Evolutionary conservation across 768 basidiomycete species (phyloP).

Genomic region (Rhizopogon salebrosus): DNA sequence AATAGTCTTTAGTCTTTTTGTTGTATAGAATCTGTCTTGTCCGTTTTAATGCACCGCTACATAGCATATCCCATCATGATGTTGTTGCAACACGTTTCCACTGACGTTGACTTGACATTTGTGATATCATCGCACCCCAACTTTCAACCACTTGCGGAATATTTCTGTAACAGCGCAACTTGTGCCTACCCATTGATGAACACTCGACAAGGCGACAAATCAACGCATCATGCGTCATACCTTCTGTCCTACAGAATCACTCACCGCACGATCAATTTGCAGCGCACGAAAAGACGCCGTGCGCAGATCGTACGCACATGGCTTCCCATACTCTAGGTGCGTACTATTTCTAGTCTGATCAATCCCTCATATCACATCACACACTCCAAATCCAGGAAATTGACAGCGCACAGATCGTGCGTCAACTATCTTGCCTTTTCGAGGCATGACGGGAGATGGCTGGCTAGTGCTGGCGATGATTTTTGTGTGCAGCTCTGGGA

Average conservation of each 20-base stretch:
- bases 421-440: conserved; percentile 63
- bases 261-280: conserved; percentile 8
- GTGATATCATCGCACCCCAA: too few relatives aligned
- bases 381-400: conserved; percentile 20
- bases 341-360: too few relatives aligned
- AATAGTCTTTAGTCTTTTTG: not conserved
- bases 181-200: too few relatives aligned
- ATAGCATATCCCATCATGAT: too few relatives aligned
- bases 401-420: conserved; percentile 52
- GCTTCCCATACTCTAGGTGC: conserved; percentile 34
- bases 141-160: too few relatives aligned
- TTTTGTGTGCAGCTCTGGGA: conserved; percentile 57
- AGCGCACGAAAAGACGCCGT: conserved; percentile 14
- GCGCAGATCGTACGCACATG: conserved; percentile 15
- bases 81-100: too few relatives aligned
- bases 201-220: not conserved
- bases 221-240: not conserved
- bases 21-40: too few relatives aligned
- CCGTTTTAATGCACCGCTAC: too few relatives aligned
- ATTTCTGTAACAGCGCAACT: too few relatives aligned
- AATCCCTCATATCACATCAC: not conserved
- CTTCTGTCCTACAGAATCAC: not conserved
- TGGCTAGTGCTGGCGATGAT: conserved; percentile 71
- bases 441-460: conserved; percentile 51
- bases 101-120: not conserved